Conservation (phyloP, 2,329 filamentous ascomycete species). For the Xylariomycetidae sp. region DNA sequence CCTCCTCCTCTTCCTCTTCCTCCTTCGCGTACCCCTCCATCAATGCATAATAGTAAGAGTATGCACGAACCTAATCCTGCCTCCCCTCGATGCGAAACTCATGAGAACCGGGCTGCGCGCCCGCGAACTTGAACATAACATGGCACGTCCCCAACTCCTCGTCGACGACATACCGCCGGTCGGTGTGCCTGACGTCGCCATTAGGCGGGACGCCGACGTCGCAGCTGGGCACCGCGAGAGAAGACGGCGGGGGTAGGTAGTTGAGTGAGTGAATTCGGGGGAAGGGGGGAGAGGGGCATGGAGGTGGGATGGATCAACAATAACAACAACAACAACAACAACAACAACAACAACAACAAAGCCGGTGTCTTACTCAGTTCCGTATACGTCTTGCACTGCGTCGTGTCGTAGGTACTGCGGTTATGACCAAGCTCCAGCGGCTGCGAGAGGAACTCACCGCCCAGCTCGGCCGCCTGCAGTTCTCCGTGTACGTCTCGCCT, state of each 20-base stretch:
- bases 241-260: too few species aligned
- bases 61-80: not conserved
- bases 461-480: not conserved
- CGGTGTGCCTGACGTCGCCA: not conserved
- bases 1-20: too few species aligned
- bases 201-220: not conserved
- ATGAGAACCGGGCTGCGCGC: not conserved
- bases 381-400: not conserved
- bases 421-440: not conserved
- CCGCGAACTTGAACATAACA: slow-evolving; percentile 1
- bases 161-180: not conserved
- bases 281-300: too few species aligned
- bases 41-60: not conserved
- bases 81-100: not conserved
- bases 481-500: not conserved
- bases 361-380: not conserved
- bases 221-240: too few species aligned
- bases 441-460: not conserved
- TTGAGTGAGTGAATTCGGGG: too few species aligned
- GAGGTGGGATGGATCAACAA: too few species aligned
- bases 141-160: slow-evolving; percentile 1
- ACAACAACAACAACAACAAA: too few species aligned
- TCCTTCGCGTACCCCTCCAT: too few species aligned
- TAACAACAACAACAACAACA: too few species aligned
- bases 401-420: slow-evolving; percentile 1